phyloP scores from a whole-genome alignment of 2,329 filamentous ascomycete species.

The Fusarium ramigenum region DNA sequence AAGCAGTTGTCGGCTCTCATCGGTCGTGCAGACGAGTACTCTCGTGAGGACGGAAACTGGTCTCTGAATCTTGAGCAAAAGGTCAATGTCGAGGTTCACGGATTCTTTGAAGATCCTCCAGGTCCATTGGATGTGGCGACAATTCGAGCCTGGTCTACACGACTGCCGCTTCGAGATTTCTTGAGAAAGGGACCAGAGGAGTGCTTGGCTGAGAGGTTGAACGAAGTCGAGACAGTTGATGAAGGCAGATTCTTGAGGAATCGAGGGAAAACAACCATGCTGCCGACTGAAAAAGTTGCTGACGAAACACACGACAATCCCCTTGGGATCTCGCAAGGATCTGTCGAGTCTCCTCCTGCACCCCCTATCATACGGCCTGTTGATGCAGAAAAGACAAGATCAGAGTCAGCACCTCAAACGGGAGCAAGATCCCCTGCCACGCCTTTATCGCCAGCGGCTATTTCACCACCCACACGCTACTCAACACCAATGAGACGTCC shows the following conservation, averaged over 20 bases:
- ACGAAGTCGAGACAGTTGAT: conserved; percentile 48
- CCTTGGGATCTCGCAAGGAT: conserved; percentile 46
- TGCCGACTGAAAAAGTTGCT: conserved; percentile 5
- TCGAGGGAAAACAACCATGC: conserved; percentile 43
- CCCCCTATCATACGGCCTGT: conserved; percentile 48
- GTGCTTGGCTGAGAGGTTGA: conserved; percentile 64
- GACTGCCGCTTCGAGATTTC: conserved; percentile 63
- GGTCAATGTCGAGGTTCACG: conserved; percentile 64
- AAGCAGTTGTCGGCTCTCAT: conserved; percentile 48
- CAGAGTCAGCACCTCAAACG: conserved; percentile 44
- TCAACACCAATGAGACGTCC: conserved; percentile 45
- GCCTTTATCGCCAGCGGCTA: conserved; percentile 38
- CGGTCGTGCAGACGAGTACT: conserved; percentile 46
- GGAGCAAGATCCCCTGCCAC: conserved; percentile 27
- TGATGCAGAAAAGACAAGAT: conserved; percentile 34
- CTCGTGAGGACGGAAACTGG: conserved; percentile 49
- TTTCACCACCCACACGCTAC: conserved; percentile 44
- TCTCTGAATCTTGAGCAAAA: conserved; percentile 60
- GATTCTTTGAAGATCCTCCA: conserved; percentile 67
- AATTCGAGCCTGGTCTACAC: conserved; percentile 61
- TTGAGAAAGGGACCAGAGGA: conserved; percentile 63
- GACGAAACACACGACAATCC: conserved; percentile 43
- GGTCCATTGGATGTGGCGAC: conserved; percentile 46
- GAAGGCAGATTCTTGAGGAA: conserved; percentile 44
- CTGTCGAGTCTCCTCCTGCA: conserved; percentile 36